Evolutionary conservation across 306 rosid genomes (phyloP), one percentile per base, ranked within the genome.

Genomic region (Prinsepia uniflora): DNA sequence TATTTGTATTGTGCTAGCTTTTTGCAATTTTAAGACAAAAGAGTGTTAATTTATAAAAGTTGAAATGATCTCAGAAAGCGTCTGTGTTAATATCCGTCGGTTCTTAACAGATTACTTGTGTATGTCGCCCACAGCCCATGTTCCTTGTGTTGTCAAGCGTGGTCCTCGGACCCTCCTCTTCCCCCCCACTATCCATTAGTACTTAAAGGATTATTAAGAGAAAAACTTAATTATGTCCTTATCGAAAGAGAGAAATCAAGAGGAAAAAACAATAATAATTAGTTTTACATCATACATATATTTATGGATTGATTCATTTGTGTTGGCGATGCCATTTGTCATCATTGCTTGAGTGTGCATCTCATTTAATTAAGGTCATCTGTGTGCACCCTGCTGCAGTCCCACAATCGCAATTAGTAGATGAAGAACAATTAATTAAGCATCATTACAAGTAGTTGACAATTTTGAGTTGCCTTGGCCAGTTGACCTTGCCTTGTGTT

Each of bases 1-100:
- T 52, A 19, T 64, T 77, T 77, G 84, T 78, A 77, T 43, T 72
- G 42, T 76, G 62, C 55, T 69, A 15, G 72, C 74, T 49, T 78
- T 65, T 79, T 73, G 30, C 71, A 36, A 39, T 19, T 69, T 48
- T 54, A 70, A 12, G 72, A 52, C 70, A 72, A 6, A 45, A 62
- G 30, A 19, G 50, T 8, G 40, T 39, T 44, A 24, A 52, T 70
- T 59, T 47, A 58, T 47, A 19, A 72, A 49, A 61, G 2, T 30
- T 30, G 36, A 30, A 30, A 1, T 2, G 3, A 30, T 30, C 36
- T 30, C 36, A 30, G 36, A 30, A 30, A 30, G 36, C 36, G 36
- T 30, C 36, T 2, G 36, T 30, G 36, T 30, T 30, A 30, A 1
- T 30, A 30, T 30, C 36, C 4, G 36, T 30, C 36, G 36, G 2